These are phyloP conservation scores for Corniculantispora saksenae DNA, from an alignment of 2,329 filamentous ascomycete species.

Conservation along the genomic window DNA sequence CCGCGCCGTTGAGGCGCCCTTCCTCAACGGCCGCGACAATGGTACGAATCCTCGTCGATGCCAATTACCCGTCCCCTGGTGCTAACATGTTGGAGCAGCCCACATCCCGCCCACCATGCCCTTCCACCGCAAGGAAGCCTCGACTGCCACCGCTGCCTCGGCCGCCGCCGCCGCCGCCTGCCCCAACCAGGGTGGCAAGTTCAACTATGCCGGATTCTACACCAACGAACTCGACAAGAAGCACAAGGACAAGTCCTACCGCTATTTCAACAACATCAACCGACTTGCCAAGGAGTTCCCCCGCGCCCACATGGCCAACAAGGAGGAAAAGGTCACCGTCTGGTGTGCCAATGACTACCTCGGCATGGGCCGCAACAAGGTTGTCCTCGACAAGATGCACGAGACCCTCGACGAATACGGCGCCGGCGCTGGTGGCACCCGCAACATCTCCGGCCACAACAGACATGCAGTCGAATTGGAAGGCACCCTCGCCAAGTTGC, in stretches of 20 bases:
- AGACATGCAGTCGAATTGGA: conserved; percentile 88
- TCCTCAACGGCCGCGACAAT: conserved; percentile 50
- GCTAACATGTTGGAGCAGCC: conserved; percentile 22
- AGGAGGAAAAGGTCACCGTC: conserved; percentile 86
- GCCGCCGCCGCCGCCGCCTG: conserved; percentile 20
- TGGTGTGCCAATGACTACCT: conserved; percentile 99
- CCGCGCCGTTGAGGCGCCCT: conserved; percentile 66
- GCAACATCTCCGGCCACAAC: conserved; percentile 98
- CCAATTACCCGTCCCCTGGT: background rate
- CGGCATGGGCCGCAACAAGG: conserved; percentile 90
- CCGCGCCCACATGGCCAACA: conserved; percentile 82
- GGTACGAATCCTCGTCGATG: conserved; percentile 39
- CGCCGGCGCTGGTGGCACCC: conserved; percentile 89
- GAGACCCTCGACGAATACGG: conserved; percentile 92
- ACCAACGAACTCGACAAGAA: conserved; percentile 90
- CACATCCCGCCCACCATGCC: conserved; percentile 27
- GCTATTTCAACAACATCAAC: conserved; percentile 99
- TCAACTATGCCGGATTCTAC: conserved; percentile 93
- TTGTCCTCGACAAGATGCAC: conserved; percentile 90
- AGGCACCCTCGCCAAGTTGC: conserved; percentile 77
- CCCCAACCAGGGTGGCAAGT: conserved; percentile 51
- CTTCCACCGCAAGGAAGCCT: conserved; percentile 25
- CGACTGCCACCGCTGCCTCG: conserved; percentile 15
- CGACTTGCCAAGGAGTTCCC: conserved; percentile 95
- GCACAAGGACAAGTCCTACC: conserved; percentile 99